Evolutionary conservation across 2,329 filamentous ascomycete species (phyloP).

Genomic region (Neoascochyta sp.): DNA sequence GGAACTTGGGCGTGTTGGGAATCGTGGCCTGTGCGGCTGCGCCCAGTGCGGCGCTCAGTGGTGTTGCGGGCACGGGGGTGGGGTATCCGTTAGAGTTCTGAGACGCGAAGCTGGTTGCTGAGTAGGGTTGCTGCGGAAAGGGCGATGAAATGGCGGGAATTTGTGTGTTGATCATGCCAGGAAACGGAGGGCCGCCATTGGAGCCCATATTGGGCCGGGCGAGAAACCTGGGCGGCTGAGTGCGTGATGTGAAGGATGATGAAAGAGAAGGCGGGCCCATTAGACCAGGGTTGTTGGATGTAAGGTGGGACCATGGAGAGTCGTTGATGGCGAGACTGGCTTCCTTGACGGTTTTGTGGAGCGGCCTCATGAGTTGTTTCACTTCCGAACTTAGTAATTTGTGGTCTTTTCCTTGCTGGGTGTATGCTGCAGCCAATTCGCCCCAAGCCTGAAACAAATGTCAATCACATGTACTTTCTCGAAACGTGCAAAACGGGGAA

Average conservation of each 20-base stretch:
- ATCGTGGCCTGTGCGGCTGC: conserved; percentile 88
- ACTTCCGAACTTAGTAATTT: conserved; percentile 61
- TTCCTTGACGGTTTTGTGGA: conserved; percentile 80
- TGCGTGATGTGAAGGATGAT: conserved; percentile 35
- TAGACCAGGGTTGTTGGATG: conserved; percentile 26
- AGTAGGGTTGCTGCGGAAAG: conserved; percentile 27
- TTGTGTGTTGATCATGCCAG: conserved; percentile 37
- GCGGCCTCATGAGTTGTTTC: conserved; percentile 68
- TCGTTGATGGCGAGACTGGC: conserved; percentile 68
- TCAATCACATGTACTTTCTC: conserved; percentile 30
- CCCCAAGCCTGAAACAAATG: conserved; percentile 56
- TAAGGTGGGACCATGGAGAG: conserved; percentile 60
- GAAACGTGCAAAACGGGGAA: conserved; percentile 11
- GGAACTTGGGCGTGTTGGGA: conserved; percentile 53
- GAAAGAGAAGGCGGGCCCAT: conserved; percentile 33
- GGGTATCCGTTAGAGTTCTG: conserved; percentile 45
- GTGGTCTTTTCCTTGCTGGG: conserved; percentile 39
- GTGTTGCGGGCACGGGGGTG: conserved; percentile 72
- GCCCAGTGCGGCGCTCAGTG: conserved; percentile 81
- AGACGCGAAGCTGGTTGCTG: conserved; percentile 24
- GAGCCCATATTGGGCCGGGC: conserved; percentile 24
- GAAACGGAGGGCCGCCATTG: conserved; percentile 24
- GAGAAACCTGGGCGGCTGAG: conserved; percentile 30
- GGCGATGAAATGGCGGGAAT: conserved; percentile 28
- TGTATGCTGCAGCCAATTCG: conserved; percentile 53